Conservation (phyloP, 176 grass and related monocot genomes). For the Musa itinerans region DNA sequence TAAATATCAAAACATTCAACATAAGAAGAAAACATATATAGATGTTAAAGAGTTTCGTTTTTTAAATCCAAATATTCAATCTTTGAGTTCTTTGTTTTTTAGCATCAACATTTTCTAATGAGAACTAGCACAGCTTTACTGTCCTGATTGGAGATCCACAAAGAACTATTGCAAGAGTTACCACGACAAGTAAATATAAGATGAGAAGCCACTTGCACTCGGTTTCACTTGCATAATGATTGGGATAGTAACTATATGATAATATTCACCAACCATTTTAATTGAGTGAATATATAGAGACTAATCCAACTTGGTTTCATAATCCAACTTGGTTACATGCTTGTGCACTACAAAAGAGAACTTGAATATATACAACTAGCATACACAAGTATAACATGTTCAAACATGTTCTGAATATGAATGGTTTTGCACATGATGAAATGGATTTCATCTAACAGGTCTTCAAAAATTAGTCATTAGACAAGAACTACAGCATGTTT, state of each 20-base stretch:
- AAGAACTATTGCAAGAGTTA: too few relatives aligned
- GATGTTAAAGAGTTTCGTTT: neutral
- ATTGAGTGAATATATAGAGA: too few relatives aligned
- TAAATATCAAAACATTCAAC: neutral
- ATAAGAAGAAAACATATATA: neutral
- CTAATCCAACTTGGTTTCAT: too few relatives aligned
- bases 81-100: neutral
- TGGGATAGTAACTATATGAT: too few relatives aligned
- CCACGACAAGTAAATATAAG: too few relatives aligned
- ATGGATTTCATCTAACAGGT: neutral
- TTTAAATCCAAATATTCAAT: neutral
- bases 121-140: neutral
- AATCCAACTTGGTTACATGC: too few relatives aligned
- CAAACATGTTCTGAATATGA: neutral
- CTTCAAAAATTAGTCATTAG: neutral
- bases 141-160: too few relatives aligned
- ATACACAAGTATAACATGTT: neutral
- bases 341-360: neutral
- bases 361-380: neutral
- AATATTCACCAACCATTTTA: too few relatives aligned
- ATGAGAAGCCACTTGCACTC: too few relatives aligned
- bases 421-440: neutral
- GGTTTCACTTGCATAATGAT: too few relatives aligned
- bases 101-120: neutral
- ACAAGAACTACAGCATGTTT: neutral